Evolutionary conservation across 176 grass and related monocot genomes (phyloP).

Genomic region (Thinopyrum elongatum): DNA sequence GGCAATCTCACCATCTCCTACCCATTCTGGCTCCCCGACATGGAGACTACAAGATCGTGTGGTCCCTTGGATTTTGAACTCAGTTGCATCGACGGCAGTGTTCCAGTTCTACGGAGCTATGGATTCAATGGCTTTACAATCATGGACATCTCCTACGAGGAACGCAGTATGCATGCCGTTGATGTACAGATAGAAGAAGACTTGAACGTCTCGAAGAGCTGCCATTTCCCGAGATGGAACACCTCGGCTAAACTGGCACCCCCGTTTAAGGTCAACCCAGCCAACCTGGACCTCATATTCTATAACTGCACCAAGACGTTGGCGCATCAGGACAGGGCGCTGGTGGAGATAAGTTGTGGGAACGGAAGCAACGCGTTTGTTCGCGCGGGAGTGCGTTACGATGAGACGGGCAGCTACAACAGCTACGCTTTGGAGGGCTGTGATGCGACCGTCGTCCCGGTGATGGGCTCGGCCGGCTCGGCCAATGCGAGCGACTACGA

Average conservation of each 20-base stretch:
- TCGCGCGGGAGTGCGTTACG: neutral
- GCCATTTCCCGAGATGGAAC: neutral
- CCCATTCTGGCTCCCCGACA: neutral
- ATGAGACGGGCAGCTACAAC: neutral
- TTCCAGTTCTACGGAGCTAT: too few species aligned
- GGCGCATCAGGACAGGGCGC: neutral
- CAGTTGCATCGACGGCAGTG: too few species aligned
- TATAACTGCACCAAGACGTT: constrained; percentile 11
- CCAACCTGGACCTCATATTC: constrained; percentile 33
- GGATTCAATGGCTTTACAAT: neutral
- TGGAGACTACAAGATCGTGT: neutral
- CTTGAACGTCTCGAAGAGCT: neutral
- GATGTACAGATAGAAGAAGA: neutral
- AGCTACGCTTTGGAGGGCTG: neutral
- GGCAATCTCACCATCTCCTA: constrained; percentile 20
- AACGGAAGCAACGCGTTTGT: neutral
- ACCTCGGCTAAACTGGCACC: neutral
- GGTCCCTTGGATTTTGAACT: too few species aligned
- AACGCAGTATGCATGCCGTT: neutral
- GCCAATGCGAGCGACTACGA: neutral
- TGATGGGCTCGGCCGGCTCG: neutral
- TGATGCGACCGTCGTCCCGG: neutral
- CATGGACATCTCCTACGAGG: neutral
- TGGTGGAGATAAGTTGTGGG: neutral
- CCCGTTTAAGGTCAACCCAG: constrained; percentile 10